These are phyloP conservation scores for Wickerhamiella azyma DNA, from an alignment of 805 yeast species.

Conservation along the genomic window DNA sequence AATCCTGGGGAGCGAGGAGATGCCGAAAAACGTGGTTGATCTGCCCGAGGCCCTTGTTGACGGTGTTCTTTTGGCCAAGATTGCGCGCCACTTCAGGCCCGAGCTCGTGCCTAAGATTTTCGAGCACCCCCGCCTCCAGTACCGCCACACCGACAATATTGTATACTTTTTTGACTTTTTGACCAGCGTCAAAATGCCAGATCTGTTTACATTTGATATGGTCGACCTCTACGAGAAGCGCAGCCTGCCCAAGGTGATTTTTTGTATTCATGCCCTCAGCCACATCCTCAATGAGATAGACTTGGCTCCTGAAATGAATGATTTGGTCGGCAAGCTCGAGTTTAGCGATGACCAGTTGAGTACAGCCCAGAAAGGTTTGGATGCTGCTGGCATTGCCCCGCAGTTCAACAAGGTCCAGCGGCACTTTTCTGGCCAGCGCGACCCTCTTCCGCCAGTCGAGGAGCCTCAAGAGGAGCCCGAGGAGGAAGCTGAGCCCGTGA, in stretches of 20 bases:
- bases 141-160: constrained; percentile 86
- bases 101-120: constrained; percentile 41
- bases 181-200: constrained; percentile 63
- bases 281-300: constrained; percentile 49
- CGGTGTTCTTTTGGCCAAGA: constrained; percentile 74
- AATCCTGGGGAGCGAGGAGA: constrained; percentile 38
- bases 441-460: constrained; percentile 3
- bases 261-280: constrained; percentile 80
- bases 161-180: constrained; percentile 61
- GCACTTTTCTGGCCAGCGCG: constrained; percentile 26
- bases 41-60: constrained; percentile 59
- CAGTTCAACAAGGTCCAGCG: constrained; percentile 49
- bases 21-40: constrained; percentile 40
- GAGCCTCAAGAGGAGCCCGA: constrained; percentile 4
- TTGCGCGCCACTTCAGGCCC: constrained; percentile 62
- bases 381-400: constrained; percentile 58
- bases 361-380: constrained; percentile 48
- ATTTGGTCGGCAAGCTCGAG: constrained; percentile 45
- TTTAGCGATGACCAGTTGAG: constrained; percentile 59
- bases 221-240: constrained; percentile 88
- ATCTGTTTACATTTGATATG: constrained; percentile 75
- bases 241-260: constrained; percentile 85
- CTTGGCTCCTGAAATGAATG: constrained; percentile 45
- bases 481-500: not conserved
- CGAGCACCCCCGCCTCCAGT: constrained; percentile 53